phyloP scores from a whole-genome alignment of 106 monocot genomes.

The Dioscorea alata region DNA sequence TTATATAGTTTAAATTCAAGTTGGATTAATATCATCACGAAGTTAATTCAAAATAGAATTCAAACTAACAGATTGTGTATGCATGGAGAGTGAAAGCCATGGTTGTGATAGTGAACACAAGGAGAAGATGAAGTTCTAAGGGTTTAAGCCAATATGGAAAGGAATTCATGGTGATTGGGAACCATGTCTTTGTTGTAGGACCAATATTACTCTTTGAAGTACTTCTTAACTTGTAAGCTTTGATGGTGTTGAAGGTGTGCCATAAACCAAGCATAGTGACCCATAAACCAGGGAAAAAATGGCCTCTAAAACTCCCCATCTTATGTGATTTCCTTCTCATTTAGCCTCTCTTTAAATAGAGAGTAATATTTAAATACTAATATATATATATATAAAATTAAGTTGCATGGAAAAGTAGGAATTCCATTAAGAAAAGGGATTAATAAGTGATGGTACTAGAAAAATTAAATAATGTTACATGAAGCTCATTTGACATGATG shows the following conservation, averaged over 20 bases:
- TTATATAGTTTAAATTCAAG: too few species aligned
- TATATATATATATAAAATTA: not conserved
- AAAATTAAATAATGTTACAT: not conserved
- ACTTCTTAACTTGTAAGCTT: constrained; percentile 23
- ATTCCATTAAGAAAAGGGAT: not conserved
- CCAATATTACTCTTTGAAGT: not conserved
- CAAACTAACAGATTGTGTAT: constrained; percentile 24
- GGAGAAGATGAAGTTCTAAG: constrained; percentile 48
- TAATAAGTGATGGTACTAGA: not conserved
- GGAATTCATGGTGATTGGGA: constrained; percentile 21
- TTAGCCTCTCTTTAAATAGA: too few species aligned
- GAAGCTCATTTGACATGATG: too few species aligned
- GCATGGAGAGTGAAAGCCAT: constrained; percentile 20
- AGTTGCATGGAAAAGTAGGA: not conserved
- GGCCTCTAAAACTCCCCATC: constrained; percentile 74
- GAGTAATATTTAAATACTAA: not conserved
- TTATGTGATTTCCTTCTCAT: not conserved
- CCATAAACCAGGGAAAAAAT: constrained; percentile 51
- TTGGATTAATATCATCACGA: too few species aligned
- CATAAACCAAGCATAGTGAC: constrained; percentile 71
- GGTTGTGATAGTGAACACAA: constrained; percentile 39
- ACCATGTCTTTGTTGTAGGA: constrained; percentile 46
- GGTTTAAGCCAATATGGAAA: constrained; percentile 13
- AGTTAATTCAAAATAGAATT: too few species aligned
- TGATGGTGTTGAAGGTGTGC: constrained; percentile 56